phyloP scores from a whole-genome alignment of 805 yeast genomes.

The Candida pseudofarinosa region DNA sequence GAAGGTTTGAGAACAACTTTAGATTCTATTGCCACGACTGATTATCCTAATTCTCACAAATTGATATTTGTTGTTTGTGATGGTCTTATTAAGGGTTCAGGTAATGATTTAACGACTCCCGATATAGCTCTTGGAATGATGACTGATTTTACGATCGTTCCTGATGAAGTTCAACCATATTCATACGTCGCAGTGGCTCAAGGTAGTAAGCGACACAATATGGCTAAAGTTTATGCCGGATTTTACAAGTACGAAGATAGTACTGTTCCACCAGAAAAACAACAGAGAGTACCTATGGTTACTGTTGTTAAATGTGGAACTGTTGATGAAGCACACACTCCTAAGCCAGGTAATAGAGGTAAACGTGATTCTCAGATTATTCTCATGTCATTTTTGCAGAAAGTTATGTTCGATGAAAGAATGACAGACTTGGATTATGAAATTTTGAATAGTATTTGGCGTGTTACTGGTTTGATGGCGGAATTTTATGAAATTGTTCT shows the following conservation, averaged over 20 bases:
- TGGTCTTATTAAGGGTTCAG: slow-evolving; percentile 92
- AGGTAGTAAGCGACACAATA: slow-evolving; percentile 91
- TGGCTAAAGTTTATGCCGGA: slow-evolving; percentile 96
- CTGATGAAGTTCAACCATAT: slow-evolving; percentile 71
- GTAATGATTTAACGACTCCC: slow-evolving; percentile 83
- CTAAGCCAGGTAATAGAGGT: slow-evolving; percentile 89
- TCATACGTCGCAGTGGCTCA: slow-evolving; percentile 95
- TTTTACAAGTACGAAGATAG: slow-evolving; percentile 80
- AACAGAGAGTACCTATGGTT: slow-evolving; percentile 78
- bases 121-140: slow-evolving; percentile 86
- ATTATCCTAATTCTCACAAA: slow-evolving; percentile 93
- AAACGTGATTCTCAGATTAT: slow-evolving; percentile 92
- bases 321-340: slow-evolving; percentile 63
- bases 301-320: slow-evolving; percentile 86
- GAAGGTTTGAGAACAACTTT: slow-evolving; percentile 81
- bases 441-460: slow-evolving; percentile 70
- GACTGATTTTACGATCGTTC: slow-evolving; percentile 62
- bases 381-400: slow-evolving; percentile 85
- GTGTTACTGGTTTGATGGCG: slow-evolving; percentile 80
- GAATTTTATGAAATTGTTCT: slow-evolving; percentile 75
- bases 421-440: slow-evolving; percentile 89
- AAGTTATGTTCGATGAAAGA: slow-evolving; percentile 85
- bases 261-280: slow-evolving; percentile 75
- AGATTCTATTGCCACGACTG: slow-evolving; percentile 92
- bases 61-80: slow-evolving; percentile 83